Conservation (phyloP, 2,329 filamentous ascomycete species). For the Botrytis elliptica region DNA sequence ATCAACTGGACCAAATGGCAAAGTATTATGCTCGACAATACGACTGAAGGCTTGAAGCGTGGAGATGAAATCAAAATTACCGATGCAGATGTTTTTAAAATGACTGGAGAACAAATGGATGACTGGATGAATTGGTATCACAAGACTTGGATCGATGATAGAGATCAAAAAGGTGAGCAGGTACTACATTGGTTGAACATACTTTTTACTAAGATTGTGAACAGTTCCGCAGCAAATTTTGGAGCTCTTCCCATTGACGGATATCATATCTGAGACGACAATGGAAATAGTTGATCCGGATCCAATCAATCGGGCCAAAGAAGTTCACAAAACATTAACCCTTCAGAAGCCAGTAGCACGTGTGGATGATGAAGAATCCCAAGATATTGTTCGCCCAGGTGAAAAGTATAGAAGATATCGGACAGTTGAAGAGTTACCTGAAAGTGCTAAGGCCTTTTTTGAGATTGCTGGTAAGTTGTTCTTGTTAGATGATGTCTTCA, state of each 20-base stretch:
- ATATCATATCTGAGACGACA: constrained; percentile 22
- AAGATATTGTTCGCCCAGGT: constrained; percentile 37
- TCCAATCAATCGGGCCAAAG: constrained; percentile 29
- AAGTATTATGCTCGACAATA: constrained; percentile 44
- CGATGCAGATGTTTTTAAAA: constrained; percentile 60
- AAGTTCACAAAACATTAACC: constrained; percentile 32
- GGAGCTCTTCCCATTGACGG: constrained; percentile 40
- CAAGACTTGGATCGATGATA: constrained; percentile 57
- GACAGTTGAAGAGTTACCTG: constrained; percentile 45
- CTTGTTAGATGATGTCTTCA: background rate
- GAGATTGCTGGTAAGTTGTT: constrained; percentile 42
- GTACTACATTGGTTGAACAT: background rate
- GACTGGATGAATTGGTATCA: constrained; percentile 81
- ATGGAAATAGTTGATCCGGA: constrained; percentile 34
- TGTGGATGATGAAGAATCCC: constrained; percentile 25
- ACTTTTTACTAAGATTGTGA: constrained; percentile 12
- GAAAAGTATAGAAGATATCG: constrained; percentile 42
- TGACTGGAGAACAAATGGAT: constrained; percentile 63
- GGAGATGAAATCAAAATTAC: constrained; percentile 53
- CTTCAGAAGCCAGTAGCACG: constrained; percentile 34
- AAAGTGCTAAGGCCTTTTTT: constrained; percentile 45
- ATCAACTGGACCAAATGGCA: constrained; percentile 76
- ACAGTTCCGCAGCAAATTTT: constrained; percentile 39
- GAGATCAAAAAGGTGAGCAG: constrained; percentile 41
- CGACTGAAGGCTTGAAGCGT: constrained; percentile 38